Percentiles rank a stretch among this genome's conserved stretches.
Evolutionary conservation across 2,329 filamentous ascomycete species (phyloP).

Genomic region (Cordyceps farinosa): DNA sequence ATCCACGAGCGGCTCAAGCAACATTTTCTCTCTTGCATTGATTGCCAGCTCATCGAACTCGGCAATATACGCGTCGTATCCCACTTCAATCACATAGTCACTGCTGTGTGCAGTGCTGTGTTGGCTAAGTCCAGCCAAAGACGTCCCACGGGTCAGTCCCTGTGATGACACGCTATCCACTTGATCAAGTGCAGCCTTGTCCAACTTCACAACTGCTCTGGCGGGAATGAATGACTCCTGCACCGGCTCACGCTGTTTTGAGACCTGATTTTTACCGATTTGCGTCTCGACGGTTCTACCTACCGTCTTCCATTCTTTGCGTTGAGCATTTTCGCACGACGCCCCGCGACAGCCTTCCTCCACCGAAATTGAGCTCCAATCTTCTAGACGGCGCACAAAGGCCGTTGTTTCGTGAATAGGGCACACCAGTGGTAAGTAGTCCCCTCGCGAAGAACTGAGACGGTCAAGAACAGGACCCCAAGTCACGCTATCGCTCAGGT

Average conservation of each 20-base stretch:
- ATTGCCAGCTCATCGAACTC: neutral
- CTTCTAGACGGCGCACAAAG: neutral
- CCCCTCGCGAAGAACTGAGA: conserved; percentile 30
- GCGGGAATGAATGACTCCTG: neutral
- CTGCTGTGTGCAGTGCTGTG: conserved; percentile 23
- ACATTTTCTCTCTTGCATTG: conserved; percentile 51
- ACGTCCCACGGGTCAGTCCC: neutral
- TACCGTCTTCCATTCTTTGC: neutral
- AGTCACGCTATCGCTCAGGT: conserved; percentile 39
- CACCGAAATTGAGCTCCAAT: neutral
- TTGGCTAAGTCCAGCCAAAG: conserved; percentile 23
- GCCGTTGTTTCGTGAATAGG: neutral
- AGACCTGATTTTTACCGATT: neutral
- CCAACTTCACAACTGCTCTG: neutral
- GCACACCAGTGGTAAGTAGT: neutral
- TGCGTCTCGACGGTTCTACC: neutral
- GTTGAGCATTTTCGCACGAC: neutral
- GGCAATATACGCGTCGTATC: neutral
- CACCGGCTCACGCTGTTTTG: neutral
- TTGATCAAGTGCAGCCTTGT: neutral
- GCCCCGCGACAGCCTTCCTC: neutral
- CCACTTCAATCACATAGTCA: conserved; percentile 7
- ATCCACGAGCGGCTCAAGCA: no score
- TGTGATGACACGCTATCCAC: neutral
- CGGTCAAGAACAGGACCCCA: conserved; percentile 41